Evolutionary conservation across 257 asterid genomes (phyloP).

Genomic region (Lavandula angustifolia): DNA sequence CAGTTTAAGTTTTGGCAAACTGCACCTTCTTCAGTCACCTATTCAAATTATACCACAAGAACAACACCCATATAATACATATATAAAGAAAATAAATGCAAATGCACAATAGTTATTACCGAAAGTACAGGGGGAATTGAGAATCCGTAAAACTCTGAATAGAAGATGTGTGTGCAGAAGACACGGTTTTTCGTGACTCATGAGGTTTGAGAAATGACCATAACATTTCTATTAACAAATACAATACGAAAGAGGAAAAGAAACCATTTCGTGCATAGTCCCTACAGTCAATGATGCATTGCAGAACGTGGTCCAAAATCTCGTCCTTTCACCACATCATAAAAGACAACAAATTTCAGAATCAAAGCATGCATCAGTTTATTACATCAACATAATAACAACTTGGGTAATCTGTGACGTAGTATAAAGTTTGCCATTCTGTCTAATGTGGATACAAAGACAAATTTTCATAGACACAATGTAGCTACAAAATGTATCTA

Average conservation of each 20-base stretch:
- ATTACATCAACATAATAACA: slow-evolving; percentile 16
- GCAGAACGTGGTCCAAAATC: background rate
- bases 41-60: slow-evolving; percentile 22
- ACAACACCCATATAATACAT: slow-evolving; percentile 22
- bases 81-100: slow-evolving; percentile 6
- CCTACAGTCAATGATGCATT: background rate
- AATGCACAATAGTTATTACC: slow-evolving; percentile 5
- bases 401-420: background rate
- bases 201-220: background rate
- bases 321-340: slow-evolving; percentile 5
- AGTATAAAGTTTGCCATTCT: slow-evolving; percentile 18
- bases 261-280: slow-evolving; percentile 15
- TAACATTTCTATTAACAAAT: background rate
- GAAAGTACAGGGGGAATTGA: background rate
- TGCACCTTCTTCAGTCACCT: slow-evolving; percentile 27
- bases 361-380: slow-evolving; percentile 20
- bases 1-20: slow-evolving; percentile 22
- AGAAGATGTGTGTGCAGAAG: slow-evolving; percentile 5
- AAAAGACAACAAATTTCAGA: slow-evolving; percentile 23
- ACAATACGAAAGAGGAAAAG: background rate
- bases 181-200: slow-evolving; percentile 12
- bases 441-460: slow-evolving; percentile 3
- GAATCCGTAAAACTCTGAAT: background rate
- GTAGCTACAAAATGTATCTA: background rate
- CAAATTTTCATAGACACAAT: background rate